Conservation (phyloP, 768 basidiomycete species). For the Hericium rajendrae region DNA sequence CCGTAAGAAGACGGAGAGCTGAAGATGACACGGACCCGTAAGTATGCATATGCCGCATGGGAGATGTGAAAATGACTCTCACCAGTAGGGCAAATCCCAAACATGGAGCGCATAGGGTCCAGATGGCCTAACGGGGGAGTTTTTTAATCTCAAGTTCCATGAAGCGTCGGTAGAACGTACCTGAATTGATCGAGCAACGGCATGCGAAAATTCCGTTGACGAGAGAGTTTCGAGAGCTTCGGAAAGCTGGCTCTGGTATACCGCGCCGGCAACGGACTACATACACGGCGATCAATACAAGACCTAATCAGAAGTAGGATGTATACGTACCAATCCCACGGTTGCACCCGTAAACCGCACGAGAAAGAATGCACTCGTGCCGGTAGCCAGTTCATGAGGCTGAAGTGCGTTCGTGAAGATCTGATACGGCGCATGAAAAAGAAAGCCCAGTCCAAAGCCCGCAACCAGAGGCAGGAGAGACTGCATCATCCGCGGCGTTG, state of each 20-base stretch:
- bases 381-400: constrained; percentile 59
- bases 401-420: constrained; percentile 61
- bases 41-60: neutral
- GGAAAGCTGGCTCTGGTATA: constrained; percentile 32
- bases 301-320: neutral
- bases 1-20: neutral
- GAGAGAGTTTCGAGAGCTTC: neutral
- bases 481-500: constrained; percentile 36
- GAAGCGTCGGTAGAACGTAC: constrained; percentile 3
- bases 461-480: constrained; percentile 56
- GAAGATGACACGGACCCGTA: neutral
- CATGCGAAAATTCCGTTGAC: neutral
- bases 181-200: constrained; percentile 8
- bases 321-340: constrained; percentile 54
- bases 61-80: neutral
- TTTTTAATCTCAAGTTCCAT: constrained; percentile 3
- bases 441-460: constrained; percentile 72
- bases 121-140: constrained; percentile 6
- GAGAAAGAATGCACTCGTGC: constrained; percentile 82
- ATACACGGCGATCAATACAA: constrained; percentile 2
- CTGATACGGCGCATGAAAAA: constrained; percentile 82
- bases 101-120: constrained; percentile 14
- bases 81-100: constrained; percentile 13
- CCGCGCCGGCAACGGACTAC: constrained; percentile 68
- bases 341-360: constrained; percentile 84